These are phyloP conservation scores for Metahyphopichia silvanorum DNA, from an alignment of 805 yeast genomes.

Conservation along the genomic window DNA sequence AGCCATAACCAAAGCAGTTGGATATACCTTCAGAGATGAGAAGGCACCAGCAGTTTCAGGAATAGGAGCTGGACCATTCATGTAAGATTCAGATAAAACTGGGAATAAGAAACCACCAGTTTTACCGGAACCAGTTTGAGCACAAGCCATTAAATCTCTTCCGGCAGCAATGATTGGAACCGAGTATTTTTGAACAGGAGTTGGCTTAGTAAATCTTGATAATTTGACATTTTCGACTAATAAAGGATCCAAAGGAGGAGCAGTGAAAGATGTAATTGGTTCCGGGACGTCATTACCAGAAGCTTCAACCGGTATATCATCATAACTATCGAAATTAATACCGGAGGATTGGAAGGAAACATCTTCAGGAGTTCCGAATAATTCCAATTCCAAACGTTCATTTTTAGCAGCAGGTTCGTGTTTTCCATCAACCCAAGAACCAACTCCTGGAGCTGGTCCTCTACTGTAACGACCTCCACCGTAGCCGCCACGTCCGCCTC, in stretches of 20 bases:
- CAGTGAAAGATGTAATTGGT: constrained; percentile 79
- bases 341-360: constrained; percentile 86
- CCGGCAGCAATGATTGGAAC: constrained; percentile 87
- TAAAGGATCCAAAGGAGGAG: constrained; percentile 88
- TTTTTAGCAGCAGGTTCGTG: constrained; percentile 80
- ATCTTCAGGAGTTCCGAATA: constrained; percentile 80
- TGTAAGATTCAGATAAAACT: constrained; percentile 85
- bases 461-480: constrained; percentile 21
- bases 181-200: constrained; percentile 94
- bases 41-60: constrained; percentile 48
- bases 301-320: constrained; percentile 98
- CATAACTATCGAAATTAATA: constrained; percentile 97
- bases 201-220: constrained; percentile 92
- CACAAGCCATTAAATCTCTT: constrained; percentile 95
- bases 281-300: constrained; percentile 94
- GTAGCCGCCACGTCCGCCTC: constrained; percentile 25
- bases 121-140: constrained; percentile 99
- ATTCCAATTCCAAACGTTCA: constrained; percentile 67
- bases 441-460: constrained; percentile 55
- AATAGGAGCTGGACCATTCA: constrained; percentile 75
- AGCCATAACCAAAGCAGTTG: constrained; percentile 93
- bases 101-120: constrained; percentile 99
- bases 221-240: constrained; percentile 81
- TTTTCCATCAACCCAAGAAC: constrained; percentile 82
- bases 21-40: constrained; percentile 78